Conservation (phyloP, 495 filamentous ascomycete genomes). For the Neurospora tetraspora region DNA sequence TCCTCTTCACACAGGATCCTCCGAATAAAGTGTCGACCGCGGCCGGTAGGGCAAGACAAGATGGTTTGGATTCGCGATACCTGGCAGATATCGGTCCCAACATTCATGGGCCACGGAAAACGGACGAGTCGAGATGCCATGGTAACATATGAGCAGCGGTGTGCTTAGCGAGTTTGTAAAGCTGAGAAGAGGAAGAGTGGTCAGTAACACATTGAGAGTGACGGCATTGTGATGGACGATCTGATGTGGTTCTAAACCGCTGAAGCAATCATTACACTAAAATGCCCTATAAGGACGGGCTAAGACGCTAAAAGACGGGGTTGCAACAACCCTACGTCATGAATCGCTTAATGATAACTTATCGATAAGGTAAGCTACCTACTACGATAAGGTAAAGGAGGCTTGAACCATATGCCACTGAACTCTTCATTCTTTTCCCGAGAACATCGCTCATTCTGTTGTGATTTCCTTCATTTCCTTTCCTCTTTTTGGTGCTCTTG, state of each 20-base stretch:
- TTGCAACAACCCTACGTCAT: neutral
- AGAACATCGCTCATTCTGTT: neutral
- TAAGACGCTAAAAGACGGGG: neutral
- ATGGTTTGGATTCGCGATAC: constrained; percentile 35
- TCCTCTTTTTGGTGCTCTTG: neutral
- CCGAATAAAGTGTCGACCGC: constrained; percentile 23
- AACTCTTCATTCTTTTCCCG: neutral
- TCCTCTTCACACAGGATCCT: constrained; percentile 34
- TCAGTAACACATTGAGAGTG: neutral
- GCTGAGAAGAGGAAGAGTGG: neutral
- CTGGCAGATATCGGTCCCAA: constrained; percentile 50
- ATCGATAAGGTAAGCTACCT: neutral
- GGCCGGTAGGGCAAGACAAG: constrained; percentile 10
- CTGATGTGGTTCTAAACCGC: neutral
- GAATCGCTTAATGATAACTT: neutral
- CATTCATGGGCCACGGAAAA: constrained; percentile 36
- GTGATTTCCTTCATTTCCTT: neutral
- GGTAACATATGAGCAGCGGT: neutral
- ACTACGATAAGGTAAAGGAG: neutral
- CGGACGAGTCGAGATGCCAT: constrained; percentile 12
- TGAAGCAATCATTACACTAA: neutral
- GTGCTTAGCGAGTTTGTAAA: neutral
- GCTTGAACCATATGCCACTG: neutral
- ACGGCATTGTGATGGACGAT: neutral
- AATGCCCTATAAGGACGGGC: neutral